A percentile compares a stretch with the other conserved stretches of the same genome.
Conservation (phyloP, 2,329 filamentous ascomycete genomes). For the Ophiocordyceps australis region DNA sequence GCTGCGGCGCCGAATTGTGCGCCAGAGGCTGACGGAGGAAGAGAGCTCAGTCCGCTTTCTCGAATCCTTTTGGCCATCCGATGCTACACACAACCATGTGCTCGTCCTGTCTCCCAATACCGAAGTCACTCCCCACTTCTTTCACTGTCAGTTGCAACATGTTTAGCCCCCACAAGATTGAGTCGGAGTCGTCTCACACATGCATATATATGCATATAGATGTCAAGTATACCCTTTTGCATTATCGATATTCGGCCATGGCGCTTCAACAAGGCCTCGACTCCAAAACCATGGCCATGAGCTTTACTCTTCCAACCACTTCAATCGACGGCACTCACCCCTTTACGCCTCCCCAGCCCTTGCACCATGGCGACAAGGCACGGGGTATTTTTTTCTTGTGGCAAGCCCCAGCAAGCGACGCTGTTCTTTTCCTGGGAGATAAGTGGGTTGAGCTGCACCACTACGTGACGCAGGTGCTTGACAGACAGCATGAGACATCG, state of each 20-base stretch:
- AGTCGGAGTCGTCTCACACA: no score
- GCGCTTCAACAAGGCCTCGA: constrained; percentile 24
- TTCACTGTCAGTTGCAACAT: constrained; percentile 41
- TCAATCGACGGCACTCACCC: constrained; percentile 40
- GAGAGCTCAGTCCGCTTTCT: constrained; percentile 60
- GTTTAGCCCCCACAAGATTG: constrained; percentile 3
- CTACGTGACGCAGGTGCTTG: constrained; percentile 50
- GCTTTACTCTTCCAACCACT: constrained; percentile 53
- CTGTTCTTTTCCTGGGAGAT: constrained; percentile 64
- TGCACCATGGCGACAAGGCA: constrained; percentile 4
- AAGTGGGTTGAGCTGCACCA: constrained; percentile 77
- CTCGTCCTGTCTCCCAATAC: constrained; percentile 70
- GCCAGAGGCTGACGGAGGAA: constrained; percentile 39
- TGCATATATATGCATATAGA: no score
- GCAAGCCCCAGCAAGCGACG: constrained; percentile 71
- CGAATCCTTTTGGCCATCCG: constrained; percentile 72
- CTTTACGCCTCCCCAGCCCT: constrained; percentile 26
- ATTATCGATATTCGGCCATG: constrained; percentile 52
- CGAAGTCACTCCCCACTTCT: constrained; percentile 66
- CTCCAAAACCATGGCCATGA: constrained; percentile 54
- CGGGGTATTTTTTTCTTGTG: constrained; percentile 51
- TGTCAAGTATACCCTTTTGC: constrained; percentile 58
- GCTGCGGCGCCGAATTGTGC: constrained; percentile 55
- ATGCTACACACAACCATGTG: constrained; percentile 49
- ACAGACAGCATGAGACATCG: constrained; percentile 16